Evolutionary conservation across 139 green algal genomes (phyloP).

Genomic region (Eudorina sp.): DNA sequence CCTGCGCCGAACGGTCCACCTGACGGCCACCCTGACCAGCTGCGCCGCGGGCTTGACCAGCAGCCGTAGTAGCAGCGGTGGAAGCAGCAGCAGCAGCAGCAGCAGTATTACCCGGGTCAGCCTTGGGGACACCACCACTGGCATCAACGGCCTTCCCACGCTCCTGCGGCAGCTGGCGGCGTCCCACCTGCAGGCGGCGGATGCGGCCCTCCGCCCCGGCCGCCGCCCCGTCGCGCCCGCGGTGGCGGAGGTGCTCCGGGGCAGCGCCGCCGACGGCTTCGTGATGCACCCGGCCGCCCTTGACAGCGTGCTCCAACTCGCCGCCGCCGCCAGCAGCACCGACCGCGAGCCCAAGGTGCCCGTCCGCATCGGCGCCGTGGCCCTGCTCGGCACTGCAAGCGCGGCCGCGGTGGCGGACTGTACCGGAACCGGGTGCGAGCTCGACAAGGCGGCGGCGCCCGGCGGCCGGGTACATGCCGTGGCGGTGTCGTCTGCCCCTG

Average conservation of each 20-base stretch:
- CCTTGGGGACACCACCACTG: no score
- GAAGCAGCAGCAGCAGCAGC: neutral
- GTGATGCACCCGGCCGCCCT: slow-evolving; percentile 70
- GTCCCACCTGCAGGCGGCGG: neutral
- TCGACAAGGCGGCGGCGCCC: neutral
- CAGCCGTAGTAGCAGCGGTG: neutral
- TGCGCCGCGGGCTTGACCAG: neutral
- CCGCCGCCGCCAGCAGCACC: slow-evolving; percentile 42
- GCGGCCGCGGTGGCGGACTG: neutral
- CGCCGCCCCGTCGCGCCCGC: neutral
- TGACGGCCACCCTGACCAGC: neutral
- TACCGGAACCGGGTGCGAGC: no score
- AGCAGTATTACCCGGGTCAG: no score
- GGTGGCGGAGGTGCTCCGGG: slow-evolving; percentile 4
- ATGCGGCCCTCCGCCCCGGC: neutral
- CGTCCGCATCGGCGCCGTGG: slow-evolving; percentile 8
- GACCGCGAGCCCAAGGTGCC: slow-evolving; percentile 16
- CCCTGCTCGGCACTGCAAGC: neutral
- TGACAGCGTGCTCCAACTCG: slow-evolving; percentile 79
- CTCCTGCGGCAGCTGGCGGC: neutral
- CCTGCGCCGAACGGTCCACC: slow-evolving; percentile 32
- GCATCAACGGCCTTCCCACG: neutral
- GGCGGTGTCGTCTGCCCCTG: neutral
- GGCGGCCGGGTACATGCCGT: neutral
- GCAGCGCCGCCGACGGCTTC: slow-evolving; percentile 20